phyloP scores from a whole-genome alignment of 345 rosid genomes.

The Hypericum perforatum region DNA sequence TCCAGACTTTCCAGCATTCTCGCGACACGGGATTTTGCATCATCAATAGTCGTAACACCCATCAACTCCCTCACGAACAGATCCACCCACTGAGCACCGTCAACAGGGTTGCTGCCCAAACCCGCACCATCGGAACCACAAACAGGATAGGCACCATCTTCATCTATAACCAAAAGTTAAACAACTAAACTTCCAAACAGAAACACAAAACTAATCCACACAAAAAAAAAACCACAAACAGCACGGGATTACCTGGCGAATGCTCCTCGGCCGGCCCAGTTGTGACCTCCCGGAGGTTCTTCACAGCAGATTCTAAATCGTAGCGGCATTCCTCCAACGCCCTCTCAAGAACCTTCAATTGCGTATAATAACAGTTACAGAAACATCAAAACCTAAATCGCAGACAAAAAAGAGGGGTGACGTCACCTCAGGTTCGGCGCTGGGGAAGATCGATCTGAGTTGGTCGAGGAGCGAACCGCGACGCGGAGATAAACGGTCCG shows the following conservation, averaged over 20 bases:
- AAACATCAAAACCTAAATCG: not conserved
- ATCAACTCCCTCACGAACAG: constrained; percentile 60
- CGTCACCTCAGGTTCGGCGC: constrained; percentile 40
- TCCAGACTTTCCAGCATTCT: constrained; percentile 61
- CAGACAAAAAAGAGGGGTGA: not conserved
- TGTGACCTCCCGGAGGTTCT: not conserved
- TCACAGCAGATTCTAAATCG: constrained; percentile 15
- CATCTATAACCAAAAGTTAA: too few relatives aligned
- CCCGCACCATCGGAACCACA: constrained; percentile 2
- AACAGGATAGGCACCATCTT: constrained; percentile 16
- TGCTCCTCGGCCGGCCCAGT: constrained; percentile 19
- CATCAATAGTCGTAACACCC: constrained; percentile 48
- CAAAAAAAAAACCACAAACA: too few relatives aligned
- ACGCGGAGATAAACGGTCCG: constrained; percentile 22
- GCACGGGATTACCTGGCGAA: constrained; percentile 9
- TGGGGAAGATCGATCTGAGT: constrained; percentile 44
- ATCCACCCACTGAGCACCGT: constrained; percentile 77
- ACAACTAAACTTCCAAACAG: too few relatives aligned
- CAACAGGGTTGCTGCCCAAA: constrained; percentile 24
- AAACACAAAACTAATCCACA: too few relatives aligned
- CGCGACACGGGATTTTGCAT: constrained; percentile 59
- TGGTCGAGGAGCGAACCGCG: constrained; percentile 31
- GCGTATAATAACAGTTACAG: not conserved
- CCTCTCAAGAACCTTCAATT: constrained; percentile 9
- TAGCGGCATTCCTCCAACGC: constrained; percentile 6